Evolutionary conservation across 1,284 basidiomycete species (phyloP).

Genomic region (Ustilago shanxiensis): DNA sequence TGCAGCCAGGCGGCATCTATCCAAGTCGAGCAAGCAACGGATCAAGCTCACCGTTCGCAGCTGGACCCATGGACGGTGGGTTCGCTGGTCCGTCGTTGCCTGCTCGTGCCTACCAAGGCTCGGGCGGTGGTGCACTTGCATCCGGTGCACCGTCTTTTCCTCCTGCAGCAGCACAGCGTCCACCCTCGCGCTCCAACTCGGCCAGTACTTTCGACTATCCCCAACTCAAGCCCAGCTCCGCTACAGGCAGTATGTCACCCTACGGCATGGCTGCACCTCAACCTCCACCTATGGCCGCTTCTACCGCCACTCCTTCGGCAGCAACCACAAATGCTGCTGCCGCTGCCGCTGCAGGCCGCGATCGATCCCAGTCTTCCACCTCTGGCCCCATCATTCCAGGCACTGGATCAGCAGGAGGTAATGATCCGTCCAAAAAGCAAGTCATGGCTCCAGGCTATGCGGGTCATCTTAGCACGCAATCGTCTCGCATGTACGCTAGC

Average conservation of each 20-base stretch:
- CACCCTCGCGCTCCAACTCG: constrained; percentile 44
- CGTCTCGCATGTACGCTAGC: constrained; percentile 41
- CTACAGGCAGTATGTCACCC: constrained; percentile 23
- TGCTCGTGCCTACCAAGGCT: constrained; percentile 55
- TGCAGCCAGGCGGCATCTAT: constrained; percentile 45
- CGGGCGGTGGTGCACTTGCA: constrained; percentile 13
- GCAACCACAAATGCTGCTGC: constrained; percentile 11
- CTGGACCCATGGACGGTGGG: constrained; percentile 20
- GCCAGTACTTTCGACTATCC: constrained; percentile 59
- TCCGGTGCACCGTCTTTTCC: constrained; percentile 54
- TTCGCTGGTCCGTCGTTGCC: constrained; percentile 54
- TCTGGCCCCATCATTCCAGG: constrained; percentile 22
- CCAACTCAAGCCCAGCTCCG: constrained; percentile 41
- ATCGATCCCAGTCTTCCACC: constrained; percentile 19
- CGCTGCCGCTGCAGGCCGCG: not conserved
- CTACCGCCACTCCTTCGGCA: constrained; percentile 32
- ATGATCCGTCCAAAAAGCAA: constrained; percentile 47
- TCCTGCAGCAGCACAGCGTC: constrained; percentile 39
- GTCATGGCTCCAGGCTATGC: constrained; percentile 47
- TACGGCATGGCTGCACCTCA: constrained; percentile 46
- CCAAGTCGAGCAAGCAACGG: constrained; percentile 37
- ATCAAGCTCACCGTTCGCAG: constrained; percentile 22
- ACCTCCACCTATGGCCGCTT: constrained; percentile 47
- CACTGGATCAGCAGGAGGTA: constrained; percentile 37
- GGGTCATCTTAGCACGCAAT: constrained; percentile 34